A percentile compares a stretch with the other conserved stretches of the same genome.
phyloP scores from a whole-genome alignment of 1,139 yeast genomes.

The Candida tunisiensis region DNA sequence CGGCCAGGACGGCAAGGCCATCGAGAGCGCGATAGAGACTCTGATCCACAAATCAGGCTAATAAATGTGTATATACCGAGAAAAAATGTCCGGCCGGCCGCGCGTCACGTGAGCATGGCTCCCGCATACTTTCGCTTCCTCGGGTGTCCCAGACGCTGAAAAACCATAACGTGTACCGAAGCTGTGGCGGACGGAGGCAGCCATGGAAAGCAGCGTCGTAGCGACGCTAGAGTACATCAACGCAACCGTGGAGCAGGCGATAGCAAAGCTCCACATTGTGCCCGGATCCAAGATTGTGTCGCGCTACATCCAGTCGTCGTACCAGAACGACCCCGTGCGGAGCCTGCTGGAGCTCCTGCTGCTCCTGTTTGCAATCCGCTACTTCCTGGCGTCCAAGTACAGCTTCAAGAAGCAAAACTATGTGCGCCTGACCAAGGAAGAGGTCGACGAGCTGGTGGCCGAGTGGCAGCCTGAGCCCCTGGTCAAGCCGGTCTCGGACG shows the following conservation, averaged over 20 bases:
- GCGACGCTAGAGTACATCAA: too few species aligned
- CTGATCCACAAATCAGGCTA: too few species aligned
- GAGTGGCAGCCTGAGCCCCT: conserved; percentile 91
- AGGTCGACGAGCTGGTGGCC: conserved; percentile 65
- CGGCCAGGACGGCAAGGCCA: not conserved
- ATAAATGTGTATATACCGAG: too few species aligned
- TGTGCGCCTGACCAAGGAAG: conserved; percentile 45
- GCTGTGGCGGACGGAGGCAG: too few species aligned
- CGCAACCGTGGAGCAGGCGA: too few species aligned
- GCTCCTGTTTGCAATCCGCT: conserved; percentile 70
- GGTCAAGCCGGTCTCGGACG: conserved; percentile 30
- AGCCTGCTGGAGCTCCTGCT: conserved; percentile 67
- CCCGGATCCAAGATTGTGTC: conserved; percentile 76
- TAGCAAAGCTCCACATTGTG: conserved; percentile 18
- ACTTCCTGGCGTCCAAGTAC: conserved; percentile 68
- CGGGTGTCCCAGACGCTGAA: too few species aligned
- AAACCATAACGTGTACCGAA: too few species aligned
- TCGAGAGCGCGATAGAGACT: too few species aligned
- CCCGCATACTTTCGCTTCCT: too few species aligned
- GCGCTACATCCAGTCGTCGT: conserved; percentile 73
- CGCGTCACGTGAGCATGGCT: too few species aligned
- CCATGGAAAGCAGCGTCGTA: too few species aligned
- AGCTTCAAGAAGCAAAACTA: conserved; percentile 62
- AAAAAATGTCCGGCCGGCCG: too few species aligned
- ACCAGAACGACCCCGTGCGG: conserved; percentile 86